phyloP scores from a whole-genome alignment of 371 early-diverging fungal genomes.

The Mortierella sp. region DNA sequence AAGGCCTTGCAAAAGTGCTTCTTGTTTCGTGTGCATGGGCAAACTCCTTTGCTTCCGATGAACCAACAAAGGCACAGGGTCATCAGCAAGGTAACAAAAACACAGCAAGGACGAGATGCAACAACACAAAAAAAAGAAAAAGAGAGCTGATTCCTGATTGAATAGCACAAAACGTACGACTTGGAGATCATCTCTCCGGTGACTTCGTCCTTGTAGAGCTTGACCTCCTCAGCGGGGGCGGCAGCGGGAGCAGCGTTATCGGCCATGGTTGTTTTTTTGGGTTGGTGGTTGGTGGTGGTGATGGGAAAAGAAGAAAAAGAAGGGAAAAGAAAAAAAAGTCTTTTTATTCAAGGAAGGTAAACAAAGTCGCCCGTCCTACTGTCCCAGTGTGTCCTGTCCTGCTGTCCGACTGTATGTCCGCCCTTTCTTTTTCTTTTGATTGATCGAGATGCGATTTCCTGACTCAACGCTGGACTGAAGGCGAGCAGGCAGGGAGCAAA shows the following conservation, averaged over 20 bases:
- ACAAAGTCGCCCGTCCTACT: background rate
- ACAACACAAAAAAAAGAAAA: slow-evolving; percentile 2
- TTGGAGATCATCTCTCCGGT: slow-evolving; percentile 98
- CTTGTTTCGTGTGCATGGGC: too few species aligned
- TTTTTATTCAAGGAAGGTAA: background rate
- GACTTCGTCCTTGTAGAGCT: slow-evolving; percentile 88
- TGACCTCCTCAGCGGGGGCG: slow-evolving; percentile 59
- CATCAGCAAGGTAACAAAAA: background rate
- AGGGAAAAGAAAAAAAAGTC: background rate
- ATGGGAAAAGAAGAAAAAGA: background rate
- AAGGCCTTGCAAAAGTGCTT: background rate
- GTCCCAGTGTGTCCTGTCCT: too few species aligned
- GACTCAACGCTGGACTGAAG: background rate
- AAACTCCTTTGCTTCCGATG: background rate
- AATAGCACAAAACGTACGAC: slow-evolving; percentile 67
- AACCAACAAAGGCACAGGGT: background rate
- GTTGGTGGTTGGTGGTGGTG: background rate
- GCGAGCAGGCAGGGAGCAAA: background rate
- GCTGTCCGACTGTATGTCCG: too few species aligned
- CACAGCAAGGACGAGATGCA: background rate
- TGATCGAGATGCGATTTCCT: slow-evolving; percentile 14
- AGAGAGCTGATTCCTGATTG: background rate
- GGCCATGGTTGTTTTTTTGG: slow-evolving; percentile 14
- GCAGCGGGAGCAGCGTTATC: slow-evolving; percentile 29
- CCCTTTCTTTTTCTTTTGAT: background rate